A percentile compares a stretch with the other conserved stretches of the same genome.
phyloP scores from a whole-genome alignment of 225 moss, liverwort and hornwort genomes.

The Marchantia polymorpha region DNA sequence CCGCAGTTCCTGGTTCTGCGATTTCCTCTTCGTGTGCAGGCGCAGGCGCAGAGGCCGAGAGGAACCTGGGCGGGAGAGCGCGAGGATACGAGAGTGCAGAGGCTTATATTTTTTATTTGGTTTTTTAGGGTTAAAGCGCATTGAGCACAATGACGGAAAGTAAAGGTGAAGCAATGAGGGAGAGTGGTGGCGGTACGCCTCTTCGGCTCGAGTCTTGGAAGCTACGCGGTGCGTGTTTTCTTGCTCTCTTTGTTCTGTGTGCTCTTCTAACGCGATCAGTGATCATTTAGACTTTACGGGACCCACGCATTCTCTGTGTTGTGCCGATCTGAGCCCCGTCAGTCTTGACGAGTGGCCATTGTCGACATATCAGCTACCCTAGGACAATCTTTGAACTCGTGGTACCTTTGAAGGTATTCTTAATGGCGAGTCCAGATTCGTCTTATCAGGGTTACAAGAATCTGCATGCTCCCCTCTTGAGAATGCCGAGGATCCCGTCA shows the following conservation, averaged over 20 bases:
- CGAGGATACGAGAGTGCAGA: constrained; percentile 6
- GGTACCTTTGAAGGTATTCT: background rate
- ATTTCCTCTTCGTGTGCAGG: background rate
- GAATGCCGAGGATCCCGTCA: background rate
- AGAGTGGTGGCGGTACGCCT: constrained; percentile 42
- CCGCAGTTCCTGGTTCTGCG: background rate
- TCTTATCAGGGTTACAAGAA: background rate
- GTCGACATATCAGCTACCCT: background rate
- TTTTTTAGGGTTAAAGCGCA: constrained; percentile 39
- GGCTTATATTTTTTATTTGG: constrained; percentile 7
- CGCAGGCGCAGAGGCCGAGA: background rate
- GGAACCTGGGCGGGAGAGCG: background rate
- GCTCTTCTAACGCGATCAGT: background rate
- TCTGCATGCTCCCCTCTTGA: background rate
- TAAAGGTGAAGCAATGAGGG: constrained; percentile 46
- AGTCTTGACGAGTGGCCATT: background rate
- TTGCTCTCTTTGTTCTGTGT: background rate
- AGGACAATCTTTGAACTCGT: background rate
- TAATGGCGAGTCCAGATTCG: background rate
- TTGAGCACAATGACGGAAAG: constrained; percentile 42
- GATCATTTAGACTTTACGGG: background rate
- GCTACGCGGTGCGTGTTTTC: constrained; percentile 47
- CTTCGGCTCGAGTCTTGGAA: constrained; percentile 54
- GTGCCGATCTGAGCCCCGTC: background rate
- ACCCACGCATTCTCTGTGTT: background rate